These are phyloP conservation scores for Deinandra increscens DNA, from an alignment of 129 eudicot species.

Conservation along the genomic window DNA sequence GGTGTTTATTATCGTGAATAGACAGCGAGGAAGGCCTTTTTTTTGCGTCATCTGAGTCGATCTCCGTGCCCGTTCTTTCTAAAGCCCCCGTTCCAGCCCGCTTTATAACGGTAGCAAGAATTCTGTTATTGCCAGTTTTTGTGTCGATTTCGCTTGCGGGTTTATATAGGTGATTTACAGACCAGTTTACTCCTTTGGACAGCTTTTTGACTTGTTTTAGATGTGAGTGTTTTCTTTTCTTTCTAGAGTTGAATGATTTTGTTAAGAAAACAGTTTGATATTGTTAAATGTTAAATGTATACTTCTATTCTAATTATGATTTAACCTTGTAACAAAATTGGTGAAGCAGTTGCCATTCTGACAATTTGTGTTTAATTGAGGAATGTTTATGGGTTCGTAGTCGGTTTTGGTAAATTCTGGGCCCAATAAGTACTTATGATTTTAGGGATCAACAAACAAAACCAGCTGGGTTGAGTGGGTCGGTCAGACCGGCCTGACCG, in stretches of 20 bases:
- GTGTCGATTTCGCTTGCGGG: slow-evolving; percentile 5
- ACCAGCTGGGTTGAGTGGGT: too few relatives aligned
- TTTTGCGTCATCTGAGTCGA: background rate
- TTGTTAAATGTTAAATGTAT: background rate
- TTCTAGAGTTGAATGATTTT: slow-evolving; percentile 13
- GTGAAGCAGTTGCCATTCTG: background rate
- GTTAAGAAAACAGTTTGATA: background rate
- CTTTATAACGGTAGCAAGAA: background rate
- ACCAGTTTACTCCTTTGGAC: background rate
- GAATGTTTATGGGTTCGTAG: too few relatives aligned
- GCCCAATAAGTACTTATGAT: too few relatives aligned
- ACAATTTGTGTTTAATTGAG: background rate
- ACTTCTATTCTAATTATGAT: background rate
- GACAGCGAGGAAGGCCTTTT: background rate
- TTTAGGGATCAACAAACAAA: too few relatives aligned
- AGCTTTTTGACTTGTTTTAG: background rate
- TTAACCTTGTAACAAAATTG: background rate
- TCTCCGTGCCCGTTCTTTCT: background rate
- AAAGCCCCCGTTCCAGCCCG: background rate
- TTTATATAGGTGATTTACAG: slow-evolving; percentile 11
- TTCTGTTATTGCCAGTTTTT: background rate
- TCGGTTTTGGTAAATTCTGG: too few relatives aligned
- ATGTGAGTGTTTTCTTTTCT: background rate
- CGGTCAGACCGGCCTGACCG: too few relatives aligned
- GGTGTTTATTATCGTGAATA: slow-evolving; percentile 23